Base-by-base conservation (phyloP, 495 filamentous ascomycete genomes). In the Aspergillus ellipticus region DNA sequence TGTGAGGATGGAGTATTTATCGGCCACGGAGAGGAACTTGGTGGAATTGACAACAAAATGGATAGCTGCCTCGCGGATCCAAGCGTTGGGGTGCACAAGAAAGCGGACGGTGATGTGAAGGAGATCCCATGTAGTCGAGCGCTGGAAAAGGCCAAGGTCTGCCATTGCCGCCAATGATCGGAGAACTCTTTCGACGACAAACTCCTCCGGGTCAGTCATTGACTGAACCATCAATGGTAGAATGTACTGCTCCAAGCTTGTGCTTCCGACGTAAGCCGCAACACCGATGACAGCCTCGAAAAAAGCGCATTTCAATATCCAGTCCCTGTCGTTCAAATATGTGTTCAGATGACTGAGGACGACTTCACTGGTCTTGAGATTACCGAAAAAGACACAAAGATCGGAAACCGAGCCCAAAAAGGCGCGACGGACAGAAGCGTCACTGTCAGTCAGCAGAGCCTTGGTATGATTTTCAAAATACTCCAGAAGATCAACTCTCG, bases 221-320 rank as follows among this genome's bases (percentile, higher is more conserved):
- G 94, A 92, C 70, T 96, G 95, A 9, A 96, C 80, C 92, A 99
- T 96, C 11, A 99, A 73, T 1, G 95, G 95, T 37, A 99, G 79
- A 46, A 97, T 96, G 64, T 96, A 99, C 56, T 96, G 93, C 69
- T 99, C 95, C 50, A 97, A 70, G 53, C 87, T 92, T 13, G 82
- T 86, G 47, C 86, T 89, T 6, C 95, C 95, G 37, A 97, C 78
- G 58, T 96, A 97, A 0, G 89, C 84, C 13, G 92, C 89, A 52
- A 99, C 94, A 9, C 92, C 92, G 17, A 97, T 89, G 17, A 97
- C 92, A 0, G 92, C 89, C 58, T 96, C 90, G 59, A 99, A 96
- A 66, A 97, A 97, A 17, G 95, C 91, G 64, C 90, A 96, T 67
- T 96, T 96, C 20, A 99, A 74, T 67, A 90, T 89, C 95, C 95